Percentiles rank a stretch among this genome's conserved stretches.
Evolutionary conservation across 768 basidiomycete genomes (phyloP).

Genomic region (Lenzites betulinus): DNA sequence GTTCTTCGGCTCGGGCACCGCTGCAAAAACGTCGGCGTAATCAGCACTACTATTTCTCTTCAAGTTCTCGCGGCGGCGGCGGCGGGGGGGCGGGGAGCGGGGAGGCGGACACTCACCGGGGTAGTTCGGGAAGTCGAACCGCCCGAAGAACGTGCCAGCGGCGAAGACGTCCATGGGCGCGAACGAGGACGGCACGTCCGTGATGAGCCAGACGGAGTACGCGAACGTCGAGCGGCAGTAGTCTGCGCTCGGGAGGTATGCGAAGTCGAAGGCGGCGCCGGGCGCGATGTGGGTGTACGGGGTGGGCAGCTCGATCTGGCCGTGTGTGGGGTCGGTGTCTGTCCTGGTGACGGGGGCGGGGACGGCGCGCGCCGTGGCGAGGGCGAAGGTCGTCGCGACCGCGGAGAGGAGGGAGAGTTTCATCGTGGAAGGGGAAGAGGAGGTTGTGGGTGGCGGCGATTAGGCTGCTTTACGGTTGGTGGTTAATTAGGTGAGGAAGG

Average conservation of each 20-base stretch:
- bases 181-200: slow-evolving; percentile 31
- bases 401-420: slow-evolving; percentile 9
- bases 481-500: not conserved
- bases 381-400: slow-evolving; percentile 9
- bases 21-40: slow-evolving; percentile 27
- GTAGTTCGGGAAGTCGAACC: slow-evolving; percentile 45
- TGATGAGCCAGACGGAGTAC: slow-evolving; percentile 45
- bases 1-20: slow-evolving; percentile 43
- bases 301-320: slow-evolving; percentile 34
- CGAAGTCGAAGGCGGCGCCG: slow-evolving; percentile 43
- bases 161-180: slow-evolving; percentile 34
- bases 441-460: slow-evolving; percentile 4
- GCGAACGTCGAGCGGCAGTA: slow-evolving; percentile 45
- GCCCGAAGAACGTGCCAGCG: slow-evolving; percentile 46
- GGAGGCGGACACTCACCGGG: slow-evolving; percentile 35
- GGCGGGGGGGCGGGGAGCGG: no score
- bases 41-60: not conserved
- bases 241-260: slow-evolving; percentile 41
- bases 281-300: slow-evolving; percentile 41
- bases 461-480: slow-evolving; percentile 6
- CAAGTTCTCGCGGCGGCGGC: no score
- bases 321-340: slow-evolving; percentile 15
- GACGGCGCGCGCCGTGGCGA: slow-evolving; percentile 8
- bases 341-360: slow-evolving; percentile 2
- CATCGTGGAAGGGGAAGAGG: not conserved